phyloP scores from a whole-genome alignment of 1,284 basidiomycete species.

The Ganoderma multipileum region DNA sequence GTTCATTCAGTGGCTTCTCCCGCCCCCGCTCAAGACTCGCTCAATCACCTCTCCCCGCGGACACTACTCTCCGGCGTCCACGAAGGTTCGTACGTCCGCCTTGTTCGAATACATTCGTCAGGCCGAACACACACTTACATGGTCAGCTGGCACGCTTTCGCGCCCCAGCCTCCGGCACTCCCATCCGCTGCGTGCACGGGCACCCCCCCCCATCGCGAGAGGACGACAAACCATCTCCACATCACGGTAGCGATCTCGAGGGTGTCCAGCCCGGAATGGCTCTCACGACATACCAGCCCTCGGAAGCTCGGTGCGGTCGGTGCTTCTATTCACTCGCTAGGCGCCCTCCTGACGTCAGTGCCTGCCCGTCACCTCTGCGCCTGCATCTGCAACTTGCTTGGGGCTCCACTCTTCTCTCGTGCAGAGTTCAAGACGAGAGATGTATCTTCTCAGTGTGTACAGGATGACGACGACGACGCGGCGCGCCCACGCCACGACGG shows the following conservation, averaged over 20 bases:
- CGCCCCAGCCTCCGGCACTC: neutral
- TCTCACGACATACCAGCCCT: neutral
- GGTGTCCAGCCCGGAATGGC: neutral
- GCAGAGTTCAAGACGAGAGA: neutral
- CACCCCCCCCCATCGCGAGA: neutral
- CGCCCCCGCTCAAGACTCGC: conserved; percentile 1
- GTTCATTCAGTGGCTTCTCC: neutral
- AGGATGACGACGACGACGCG: neutral
- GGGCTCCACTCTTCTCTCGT: neutral
- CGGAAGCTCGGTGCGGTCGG: neutral
- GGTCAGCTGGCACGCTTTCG: neutral
- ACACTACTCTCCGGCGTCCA: neutral
- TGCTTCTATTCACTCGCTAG: neutral
- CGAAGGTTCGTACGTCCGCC: neutral
- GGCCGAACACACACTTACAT: neutral
- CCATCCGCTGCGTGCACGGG: neutral
- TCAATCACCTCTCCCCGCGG: neutral
- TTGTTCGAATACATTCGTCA: neutral
- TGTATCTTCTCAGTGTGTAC: neutral
- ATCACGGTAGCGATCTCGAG: neutral
- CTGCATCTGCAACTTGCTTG: neutral
- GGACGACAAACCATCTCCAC: neutral
- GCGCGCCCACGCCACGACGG: neutral
- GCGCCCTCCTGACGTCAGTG: neutral
- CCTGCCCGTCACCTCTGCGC: neutral